Conservation (phyloP, 768 basidiomycete genomes). For the Suillus americanus region DNA sequence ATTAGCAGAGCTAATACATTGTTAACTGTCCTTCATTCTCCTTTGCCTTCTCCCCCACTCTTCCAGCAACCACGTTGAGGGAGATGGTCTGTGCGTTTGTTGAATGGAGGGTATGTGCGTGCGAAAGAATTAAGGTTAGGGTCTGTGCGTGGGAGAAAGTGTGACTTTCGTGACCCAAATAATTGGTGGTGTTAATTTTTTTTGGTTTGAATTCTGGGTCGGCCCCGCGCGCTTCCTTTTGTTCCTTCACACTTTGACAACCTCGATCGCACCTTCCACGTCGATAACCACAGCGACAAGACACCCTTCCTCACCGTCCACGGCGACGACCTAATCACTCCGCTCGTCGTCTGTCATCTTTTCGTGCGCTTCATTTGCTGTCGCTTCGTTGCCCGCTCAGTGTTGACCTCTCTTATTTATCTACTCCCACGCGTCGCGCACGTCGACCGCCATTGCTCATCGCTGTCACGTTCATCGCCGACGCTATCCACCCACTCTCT, state of each 20-base stretch:
- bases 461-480: slow-evolving; percentile 20
- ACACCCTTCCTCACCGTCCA: slow-evolving; percentile 39
- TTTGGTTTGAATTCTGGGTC: slow-evolving; percentile 39
- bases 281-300: slow-evolving; percentile 46
- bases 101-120: slow-evolving; percentile 29
- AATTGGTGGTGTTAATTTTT: slow-evolving; percentile 41
- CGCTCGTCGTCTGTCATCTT: slow-evolving; percentile 19
- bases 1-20: background rate
- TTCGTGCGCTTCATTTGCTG: slow-evolving; percentile 22
- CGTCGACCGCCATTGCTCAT: slow-evolving; percentile 20
- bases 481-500: slow-evolving; percentile 28
- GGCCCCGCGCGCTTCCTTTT: slow-evolving; percentile 46
- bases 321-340: slow-evolving; percentile 27
- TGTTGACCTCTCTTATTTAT: slow-evolving; percentile 33
- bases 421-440: slow-evolving; percentile 44
- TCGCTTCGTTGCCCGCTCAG: slow-evolving; percentile 21
- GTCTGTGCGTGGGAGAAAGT: slow-evolving; percentile 43
- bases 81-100: slow-evolving; percentile 8
- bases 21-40: background rate
- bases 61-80: background rate
- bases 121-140: slow-evolving; percentile 38
- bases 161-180: slow-evolving; percentile 37
- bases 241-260: slow-evolving; percentile 42
- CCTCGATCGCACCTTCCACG: slow-evolving; percentile 44
- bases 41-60: background rate